Percentiles rank a stretch among this genome's conserved stretches.
Evolutionary conservation across 352 stramenopile genomes (phyloP).

Genomic region (Thraustotheca clavata): DNA sequence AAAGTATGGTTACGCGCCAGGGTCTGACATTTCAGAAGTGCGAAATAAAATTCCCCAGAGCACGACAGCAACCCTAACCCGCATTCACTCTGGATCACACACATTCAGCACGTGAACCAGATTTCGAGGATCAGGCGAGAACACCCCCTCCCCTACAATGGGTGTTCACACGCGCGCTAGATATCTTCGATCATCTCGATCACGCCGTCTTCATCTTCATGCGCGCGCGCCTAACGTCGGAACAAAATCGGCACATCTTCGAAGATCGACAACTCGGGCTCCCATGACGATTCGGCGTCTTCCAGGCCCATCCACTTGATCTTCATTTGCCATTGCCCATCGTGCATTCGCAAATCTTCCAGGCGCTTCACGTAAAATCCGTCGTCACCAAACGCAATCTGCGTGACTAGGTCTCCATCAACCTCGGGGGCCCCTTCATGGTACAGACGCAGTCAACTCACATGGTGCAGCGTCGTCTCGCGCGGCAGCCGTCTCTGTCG

Average conservation of each 20-base stretch:
- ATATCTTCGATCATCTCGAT: no score
- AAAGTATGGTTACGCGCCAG: no score
- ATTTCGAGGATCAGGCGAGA: no score
- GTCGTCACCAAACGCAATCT: constrained; percentile 9
- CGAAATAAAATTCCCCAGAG: no score
- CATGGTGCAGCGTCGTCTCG: not conserved
- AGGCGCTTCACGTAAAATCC: constrained; percentile 18
- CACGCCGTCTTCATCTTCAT: no score
- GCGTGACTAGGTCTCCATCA: constrained; percentile 3
- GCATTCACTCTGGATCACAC: no score
- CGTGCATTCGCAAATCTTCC: not conserved
- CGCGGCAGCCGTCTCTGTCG: not conserved
- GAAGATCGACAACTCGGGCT: constrained; percentile 16
- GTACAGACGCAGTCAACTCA: constrained; percentile 1
- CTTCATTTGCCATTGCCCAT: not conserved
- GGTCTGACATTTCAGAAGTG: no score
- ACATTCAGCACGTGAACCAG: no score
- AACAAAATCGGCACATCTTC: constrained; percentile 26
- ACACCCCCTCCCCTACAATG: no score
- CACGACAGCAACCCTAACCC: no score
- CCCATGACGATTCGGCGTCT: constrained; percentile 22
- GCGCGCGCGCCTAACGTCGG: no score
- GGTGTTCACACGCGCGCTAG: no score
- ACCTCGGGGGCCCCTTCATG: not conserved
- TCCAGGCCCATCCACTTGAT: constrained; percentile 26